Base-by-base conservation (phyloP, 352 stramenopile species). In the Bremia lactucae region DNA sequence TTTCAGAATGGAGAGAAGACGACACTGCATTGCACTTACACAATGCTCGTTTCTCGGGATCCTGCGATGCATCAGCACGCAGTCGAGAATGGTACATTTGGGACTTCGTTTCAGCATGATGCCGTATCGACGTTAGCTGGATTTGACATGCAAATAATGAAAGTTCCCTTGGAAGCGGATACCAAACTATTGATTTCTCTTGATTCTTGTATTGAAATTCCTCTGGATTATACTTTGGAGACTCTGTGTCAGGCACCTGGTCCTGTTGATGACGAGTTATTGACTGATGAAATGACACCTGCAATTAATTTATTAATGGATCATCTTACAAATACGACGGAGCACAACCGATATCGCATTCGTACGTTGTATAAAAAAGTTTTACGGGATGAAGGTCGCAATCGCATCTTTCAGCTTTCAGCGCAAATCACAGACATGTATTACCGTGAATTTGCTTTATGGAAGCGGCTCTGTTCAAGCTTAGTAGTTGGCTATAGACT, bases 221-320 rank as follows among this genome's bases (percentile, higher is more conserved):
- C 13, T 10, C 18, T 36, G 21, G 37, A 33, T 3, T 41, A 52
- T 20, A 9, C 7, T 16, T 18, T 15, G 3, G 31, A 50, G 20
- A 46, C 2, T n/a, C 24, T 15, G n/a, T 36, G 18, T 9, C 46
- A 51, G 45, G 14, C 26, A 33, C 18, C 39, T 31, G 25, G 25
- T 29, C 20, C 5, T 35, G 6, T 37, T 40, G 15, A 3, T 14
- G 16, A 39, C 15, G 35, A 14, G 1, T 15, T 48, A 18, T 26
- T 62, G 22, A 42, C 42, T 2, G 81, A 91, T 42, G 81, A 90
- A 41, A 36, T 87, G 15, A 88, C 79, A 19, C 73, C 79, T 6
- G 66, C 81, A 37, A 68, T 86, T 20, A 84, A 72, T n/a, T 25
- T 93, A 38, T 55, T 89, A 3, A 59, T 88, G 18, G 81, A 86